phyloP scores from a whole-genome alignment of 805 yeast species.

The Zygoascus biomembranicola region DNA sequence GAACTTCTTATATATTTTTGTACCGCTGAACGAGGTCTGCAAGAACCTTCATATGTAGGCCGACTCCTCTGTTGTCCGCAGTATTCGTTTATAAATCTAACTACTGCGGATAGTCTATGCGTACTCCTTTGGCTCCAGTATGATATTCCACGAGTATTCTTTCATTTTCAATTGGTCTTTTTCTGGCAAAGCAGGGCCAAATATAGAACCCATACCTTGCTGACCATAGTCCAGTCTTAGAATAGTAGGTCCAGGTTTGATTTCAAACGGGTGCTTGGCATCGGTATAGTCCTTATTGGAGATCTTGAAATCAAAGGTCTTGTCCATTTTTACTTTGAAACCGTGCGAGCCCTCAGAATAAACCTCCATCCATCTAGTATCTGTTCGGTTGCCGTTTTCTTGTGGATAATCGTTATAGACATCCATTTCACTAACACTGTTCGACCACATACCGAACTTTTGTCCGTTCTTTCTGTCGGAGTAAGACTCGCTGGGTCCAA shows the following conservation, averaged over 20 bases:
- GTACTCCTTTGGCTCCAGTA: too few species aligned
- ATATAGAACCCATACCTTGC: slow-evolving; percentile 23
- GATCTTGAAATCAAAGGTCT: slow-evolving; percentile 9
- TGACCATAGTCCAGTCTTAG: slow-evolving; percentile 20
- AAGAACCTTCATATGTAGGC: too few species aligned
- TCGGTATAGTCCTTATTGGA: slow-evolving; percentile 8
- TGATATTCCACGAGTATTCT: too few species aligned
- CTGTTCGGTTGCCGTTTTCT: slow-evolving; percentile 30
- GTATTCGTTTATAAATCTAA: too few species aligned
- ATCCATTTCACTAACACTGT: slow-evolving; percentile 17
- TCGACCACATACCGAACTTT: slow-evolving; percentile 19
- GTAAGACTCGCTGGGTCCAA: slow-evolving; percentile 32
- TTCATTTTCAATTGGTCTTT: background rate
- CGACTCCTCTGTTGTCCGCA: too few species aligned
- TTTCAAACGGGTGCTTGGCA: slow-evolving; percentile 21
- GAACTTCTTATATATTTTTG: too few species aligned
- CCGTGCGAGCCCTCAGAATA: slow-evolving; percentile 2
- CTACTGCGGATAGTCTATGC: too few species aligned
- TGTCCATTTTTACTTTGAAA: slow-evolving; percentile 3
- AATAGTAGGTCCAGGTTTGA: slow-evolving; percentile 10
- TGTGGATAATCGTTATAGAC: slow-evolving; percentile 31
- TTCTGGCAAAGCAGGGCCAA: slow-evolving; percentile 22
- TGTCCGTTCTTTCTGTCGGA: slow-evolving; percentile 26
- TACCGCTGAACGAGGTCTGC: too few species aligned
- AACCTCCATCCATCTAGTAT: slow-evolving; percentile 24